phyloP scores from a whole-genome alignment of 148 eudicot species.

The Spergularia marina region DNA sequence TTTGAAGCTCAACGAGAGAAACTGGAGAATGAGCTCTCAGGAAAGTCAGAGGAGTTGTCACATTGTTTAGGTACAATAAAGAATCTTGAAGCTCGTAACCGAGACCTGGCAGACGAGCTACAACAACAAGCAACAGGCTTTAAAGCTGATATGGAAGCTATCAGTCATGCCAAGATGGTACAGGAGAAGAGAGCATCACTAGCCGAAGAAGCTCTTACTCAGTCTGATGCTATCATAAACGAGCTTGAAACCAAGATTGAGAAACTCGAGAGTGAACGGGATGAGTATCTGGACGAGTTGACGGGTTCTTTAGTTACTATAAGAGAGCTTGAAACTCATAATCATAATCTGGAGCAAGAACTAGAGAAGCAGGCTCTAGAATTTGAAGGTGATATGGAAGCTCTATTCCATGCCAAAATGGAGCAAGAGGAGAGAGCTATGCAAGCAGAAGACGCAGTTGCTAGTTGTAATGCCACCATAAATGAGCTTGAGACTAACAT shows the following conservation, averaged over 20 bases:
- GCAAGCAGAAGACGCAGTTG: conserved; percentile 27
- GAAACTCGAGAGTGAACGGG: conserved; percentile 33
- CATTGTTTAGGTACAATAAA: conserved; percentile 26
- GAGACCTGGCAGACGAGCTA: conserved; percentile 26
- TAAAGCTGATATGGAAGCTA: conserved; percentile 22
- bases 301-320: conserved; percentile 26
- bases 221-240: conserved; percentile 24
- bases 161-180: conserved; percentile 20
- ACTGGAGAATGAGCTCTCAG: conserved; percentile 37
- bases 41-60: conserved; percentile 33
- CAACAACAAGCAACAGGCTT: conserved; percentile 29
- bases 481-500: conserved; percentile 55
- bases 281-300: conserved; percentile 25
- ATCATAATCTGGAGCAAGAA: conserved; percentile 29
- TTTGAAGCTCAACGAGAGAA: conserved; percentile 30
- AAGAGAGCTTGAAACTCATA: conserved; percentile 34
- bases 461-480: conserved; percentile 24
- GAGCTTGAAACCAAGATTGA: conserved; percentile 29
- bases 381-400: conserved; percentile 36
- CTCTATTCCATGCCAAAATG: conserved; percentile 31
- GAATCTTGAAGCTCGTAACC: conserved; percentile 33
- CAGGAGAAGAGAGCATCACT: conserved; percentile 31
- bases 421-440: conserved; percentile 36
- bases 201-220: conserved; percentile 30
- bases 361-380: conserved; percentile 30